phyloP scores from a whole-genome alignment of 2,329 filamentous ascomycete genomes.

The Colletotrichum sp. region DNA sequence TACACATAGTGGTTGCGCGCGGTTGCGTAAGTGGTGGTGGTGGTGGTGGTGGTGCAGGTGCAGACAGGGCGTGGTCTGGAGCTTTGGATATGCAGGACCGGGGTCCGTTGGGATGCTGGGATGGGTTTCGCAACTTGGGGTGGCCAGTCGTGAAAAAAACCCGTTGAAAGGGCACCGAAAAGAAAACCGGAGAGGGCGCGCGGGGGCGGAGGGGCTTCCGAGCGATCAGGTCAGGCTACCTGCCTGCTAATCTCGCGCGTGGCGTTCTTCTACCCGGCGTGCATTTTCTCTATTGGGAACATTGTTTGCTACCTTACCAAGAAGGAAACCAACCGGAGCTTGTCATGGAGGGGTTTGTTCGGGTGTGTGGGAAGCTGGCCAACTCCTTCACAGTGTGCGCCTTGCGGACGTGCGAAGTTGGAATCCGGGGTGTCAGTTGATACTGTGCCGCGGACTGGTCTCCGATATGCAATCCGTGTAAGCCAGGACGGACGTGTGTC shows the following conservation, averaged over 20 bases:
- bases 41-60: background rate
- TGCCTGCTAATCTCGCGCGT: background rate
- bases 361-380: constrained; percentile 15
- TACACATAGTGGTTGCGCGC: background rate
- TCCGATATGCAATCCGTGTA: background rate
- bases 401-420: constrained; percentile 21
- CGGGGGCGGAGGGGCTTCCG: background rate
- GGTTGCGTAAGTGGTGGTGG: background rate
- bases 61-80: background rate
- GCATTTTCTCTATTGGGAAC: constrained; percentile 9
- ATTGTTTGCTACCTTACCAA: constrained; percentile 14
- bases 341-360: constrained; percentile 12
- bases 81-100: background rate
- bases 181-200: background rate
- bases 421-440: background rate
- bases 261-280: background rate
- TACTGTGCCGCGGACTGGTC: constrained; percentile 16
- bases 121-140: background rate
- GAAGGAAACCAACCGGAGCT: constrained; percentile 16
- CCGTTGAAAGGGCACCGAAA: background rate
- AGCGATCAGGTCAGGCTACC: background rate
- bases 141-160: background rate
- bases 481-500: background rate
- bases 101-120: background rate
- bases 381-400: constrained; percentile 17